These are phyloP conservation scores for Stagonosporopsis rhizophila DNA, from an alignment of 2,329 filamentous ascomycete genomes.

Conservation along the genomic window DNA sequence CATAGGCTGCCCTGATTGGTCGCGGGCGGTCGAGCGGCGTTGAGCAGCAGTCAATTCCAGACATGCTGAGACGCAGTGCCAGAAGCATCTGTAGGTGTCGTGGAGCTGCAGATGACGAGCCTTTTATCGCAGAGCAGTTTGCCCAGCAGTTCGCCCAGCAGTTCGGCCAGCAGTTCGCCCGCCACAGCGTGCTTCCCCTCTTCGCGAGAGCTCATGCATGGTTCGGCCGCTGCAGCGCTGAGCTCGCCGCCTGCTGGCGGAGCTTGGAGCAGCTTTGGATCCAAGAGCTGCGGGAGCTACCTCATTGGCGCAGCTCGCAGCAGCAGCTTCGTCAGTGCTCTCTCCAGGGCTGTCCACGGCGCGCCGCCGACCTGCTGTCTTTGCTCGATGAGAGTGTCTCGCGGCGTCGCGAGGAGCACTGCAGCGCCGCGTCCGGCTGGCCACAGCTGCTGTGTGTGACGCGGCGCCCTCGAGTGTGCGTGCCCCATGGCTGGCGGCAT, in stretches of 20 bases:
- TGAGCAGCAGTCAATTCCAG: neutral
- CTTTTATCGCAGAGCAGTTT: too few relatives aligned
- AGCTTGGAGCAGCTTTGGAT: constrained; percentile 13
- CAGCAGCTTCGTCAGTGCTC: constrained; percentile 11
- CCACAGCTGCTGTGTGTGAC: constrained; percentile 19
- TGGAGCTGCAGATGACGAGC: neutral
- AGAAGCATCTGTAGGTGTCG: constrained; percentile 3
- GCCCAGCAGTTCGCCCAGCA: too few relatives aligned
- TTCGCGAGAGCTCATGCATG: constrained; percentile 5
- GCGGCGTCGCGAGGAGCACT: constrained; percentile 11
- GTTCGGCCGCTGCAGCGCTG: constrained; percentile 15
- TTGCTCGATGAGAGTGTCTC: constrained; percentile 10
- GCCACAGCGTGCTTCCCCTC: constrained; percentile 1
- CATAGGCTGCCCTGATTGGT: constrained; percentile 10
- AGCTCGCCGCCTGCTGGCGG: constrained; percentile 15
- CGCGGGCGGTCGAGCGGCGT: neutral
- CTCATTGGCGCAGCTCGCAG: constrained; percentile 23
- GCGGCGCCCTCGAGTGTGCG: constrained; percentile 25
- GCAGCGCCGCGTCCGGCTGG: constrained; percentile 5
- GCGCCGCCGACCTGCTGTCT: constrained; percentile 10
- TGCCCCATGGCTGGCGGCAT: constrained; percentile 20
- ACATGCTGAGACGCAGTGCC: constrained; percentile 8
- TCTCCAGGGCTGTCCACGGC: neutral
- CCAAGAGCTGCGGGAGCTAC: constrained; percentile 18
- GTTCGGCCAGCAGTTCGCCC: neutral